These are phyloP conservation scores for Saturnispora sanitii DNA, from an alignment of 805 yeast genomes.

Conservation along the genomic window DNA sequence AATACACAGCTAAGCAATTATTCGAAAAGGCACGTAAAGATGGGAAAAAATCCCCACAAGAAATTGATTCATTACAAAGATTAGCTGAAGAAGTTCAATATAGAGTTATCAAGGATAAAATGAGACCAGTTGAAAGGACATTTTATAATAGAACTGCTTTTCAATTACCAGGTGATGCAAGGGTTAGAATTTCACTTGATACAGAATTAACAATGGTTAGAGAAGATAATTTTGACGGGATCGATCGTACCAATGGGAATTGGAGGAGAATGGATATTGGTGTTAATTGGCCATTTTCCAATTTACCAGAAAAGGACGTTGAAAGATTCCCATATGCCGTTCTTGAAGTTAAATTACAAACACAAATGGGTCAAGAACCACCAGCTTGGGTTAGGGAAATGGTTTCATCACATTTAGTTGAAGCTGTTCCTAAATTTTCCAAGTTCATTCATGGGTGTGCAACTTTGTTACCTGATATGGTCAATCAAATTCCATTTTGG, in stretches of 20 bases:
- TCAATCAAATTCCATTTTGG: slow-evolving; percentile 91
- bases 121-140: slow-evolving; percentile 91
- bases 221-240: slow-evolving; percentile 93
- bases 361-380: slow-evolving; percentile 98
- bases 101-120: slow-evolving; percentile 68
- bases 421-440: slow-evolving; percentile 96
- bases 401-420: slow-evolving; percentile 86
- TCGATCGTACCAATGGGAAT: slow-evolving; percentile 79
- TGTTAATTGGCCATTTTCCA: slow-evolving; percentile 89
- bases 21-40: slow-evolving; percentile 90
- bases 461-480: slow-evolving; percentile 74
- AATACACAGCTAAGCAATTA: slow-evolving; percentile 77
- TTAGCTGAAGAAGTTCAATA: slow-evolving; percentile 91
- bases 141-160: slow-evolving; percentile 97
- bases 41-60: slow-evolving; percentile 78
- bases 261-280: slow-evolving; percentile 99
- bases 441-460: slow-evolving; percentile 97
- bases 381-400: slow-evolving; percentile 95
- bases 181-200: slow-evolving; percentile 96
- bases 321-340: slow-evolving; percentile 97
- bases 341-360: slow-evolving; percentile 91
- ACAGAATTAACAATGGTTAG: slow-evolving; percentile 96
- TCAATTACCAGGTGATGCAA: slow-evolving; percentile 98
- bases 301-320: slow-evolving; percentile 73
- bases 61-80: slow-evolving; percentile 85